Conservation (phyloP, 1,284 basidiomycete species). For the Fomitopsis betulina region DNA sequence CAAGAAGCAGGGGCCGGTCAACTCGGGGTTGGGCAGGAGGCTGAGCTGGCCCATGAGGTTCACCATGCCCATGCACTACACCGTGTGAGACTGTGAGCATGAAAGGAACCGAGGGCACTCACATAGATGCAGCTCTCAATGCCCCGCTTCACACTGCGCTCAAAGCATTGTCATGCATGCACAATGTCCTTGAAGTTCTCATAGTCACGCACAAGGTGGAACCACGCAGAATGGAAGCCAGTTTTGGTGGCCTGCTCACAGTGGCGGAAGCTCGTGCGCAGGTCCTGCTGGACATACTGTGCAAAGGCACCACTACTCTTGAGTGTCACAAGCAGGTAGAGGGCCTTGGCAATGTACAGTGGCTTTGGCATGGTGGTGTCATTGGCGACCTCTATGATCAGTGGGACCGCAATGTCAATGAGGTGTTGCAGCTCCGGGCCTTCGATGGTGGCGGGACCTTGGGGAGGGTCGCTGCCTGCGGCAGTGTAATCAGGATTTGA, state of each 20-base stretch:
- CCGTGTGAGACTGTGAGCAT: constrained; percentile 4
- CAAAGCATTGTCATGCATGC: constrained; percentile 23
- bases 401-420: constrained; percentile 59
- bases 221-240: constrained; percentile 79
- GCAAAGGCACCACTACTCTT: constrained; percentile 67
- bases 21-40: constrained; percentile 46
- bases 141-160: constrained; percentile 18
- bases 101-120: background rate
- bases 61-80: constrained; percentile 86
- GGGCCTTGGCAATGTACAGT: constrained; percentile 61
- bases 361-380: constrained; percentile 32
- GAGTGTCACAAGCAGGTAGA: constrained; percentile 73
- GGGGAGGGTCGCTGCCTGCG: constrained; percentile 23
- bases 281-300: constrained; percentile 57
- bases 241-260: constrained; percentile 78
- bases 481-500: constrained; percentile 39
- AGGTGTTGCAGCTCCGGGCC: constrained; percentile 63
- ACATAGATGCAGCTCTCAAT: constrained; percentile 22
- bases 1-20: too few species aligned
- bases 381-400: constrained; percentile 52
- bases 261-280: constrained; percentile 81
- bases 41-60: constrained; percentile 84
- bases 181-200: constrained; percentile 76
- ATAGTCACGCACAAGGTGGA: constrained; percentile 86
- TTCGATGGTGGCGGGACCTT: constrained; percentile 50